Evolutionary conservation across 371 early-diverging fungal species (phyloP).

Genomic region (Rhizopus microsporus): DNA sequence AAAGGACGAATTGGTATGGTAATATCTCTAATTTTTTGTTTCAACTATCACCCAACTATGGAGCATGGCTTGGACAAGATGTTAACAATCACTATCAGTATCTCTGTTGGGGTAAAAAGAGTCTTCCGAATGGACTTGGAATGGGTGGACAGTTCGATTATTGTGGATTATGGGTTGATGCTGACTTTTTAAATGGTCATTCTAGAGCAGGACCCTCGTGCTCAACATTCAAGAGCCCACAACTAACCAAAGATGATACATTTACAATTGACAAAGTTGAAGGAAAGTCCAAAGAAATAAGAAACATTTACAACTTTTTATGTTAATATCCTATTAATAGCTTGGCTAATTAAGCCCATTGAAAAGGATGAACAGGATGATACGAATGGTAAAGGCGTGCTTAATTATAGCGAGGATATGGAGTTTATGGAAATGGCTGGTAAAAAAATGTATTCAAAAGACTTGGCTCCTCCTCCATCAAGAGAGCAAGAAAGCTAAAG

Average conservation of each 20-base stretch:
- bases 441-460: constrained; percentile 77
- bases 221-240: constrained; percentile 69
- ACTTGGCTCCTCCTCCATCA: constrained; percentile 50
- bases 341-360: constrained; percentile 69
- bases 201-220: constrained; percentile 72
- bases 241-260: constrained; percentile 54
- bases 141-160: constrained; percentile 87
- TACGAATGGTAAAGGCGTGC: constrained; percentile 51
- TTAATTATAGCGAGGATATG: constrained; percentile 73
- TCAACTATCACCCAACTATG: constrained; percentile 8
- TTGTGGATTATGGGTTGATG: constrained; percentile 80
- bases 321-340: no score
- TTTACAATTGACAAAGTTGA: constrained; percentile 75
- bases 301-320: no score
- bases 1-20: constrained; percentile 75
- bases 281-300: constrained; percentile 52
- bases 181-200: constrained; percentile 81
- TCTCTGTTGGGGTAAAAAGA: no score
- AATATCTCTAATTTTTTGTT: constrained; percentile 68
- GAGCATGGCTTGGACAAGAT: constrained; percentile 21
- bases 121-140: constrained; percentile 91
- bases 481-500: constrained; percentile 17
- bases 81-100: constrained; percentile 80
- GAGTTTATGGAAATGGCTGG: constrained; percentile 89
- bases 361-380: constrained; percentile 61